Evolutionary conservation across 257 asterid genomes (phyloP).

Genomic region (Salvia splendens): DNA sequence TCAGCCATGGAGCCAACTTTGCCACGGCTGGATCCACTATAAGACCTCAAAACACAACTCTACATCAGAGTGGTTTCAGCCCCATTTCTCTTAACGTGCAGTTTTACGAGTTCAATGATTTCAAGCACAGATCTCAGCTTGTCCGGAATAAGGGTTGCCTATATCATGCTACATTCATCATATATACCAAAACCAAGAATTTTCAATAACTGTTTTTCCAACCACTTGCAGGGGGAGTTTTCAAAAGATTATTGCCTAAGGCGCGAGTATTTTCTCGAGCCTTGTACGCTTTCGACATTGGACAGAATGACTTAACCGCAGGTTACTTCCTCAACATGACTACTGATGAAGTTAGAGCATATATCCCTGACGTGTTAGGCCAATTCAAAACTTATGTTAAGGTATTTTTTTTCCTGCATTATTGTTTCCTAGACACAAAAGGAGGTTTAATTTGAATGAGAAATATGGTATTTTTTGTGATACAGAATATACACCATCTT

Average conservation of each 20-base stretch:
- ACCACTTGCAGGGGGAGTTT: constrained; percentile 50
- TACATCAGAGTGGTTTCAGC: constrained; percentile 76
- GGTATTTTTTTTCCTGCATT: constrained; percentile 41
- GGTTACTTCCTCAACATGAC: constrained; percentile 82
- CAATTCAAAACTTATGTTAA: constrained; percentile 65
- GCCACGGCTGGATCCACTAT: constrained; percentile 94
- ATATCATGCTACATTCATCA: not conserved
- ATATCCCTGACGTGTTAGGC: constrained; percentile 64
- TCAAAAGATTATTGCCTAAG: constrained; percentile 53
- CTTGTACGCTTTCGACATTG: constrained; percentile 83
- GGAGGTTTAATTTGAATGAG: no score
- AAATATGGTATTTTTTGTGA: not conserved
- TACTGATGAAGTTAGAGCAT: constrained; percentile 66
- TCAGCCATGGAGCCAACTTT: constrained; percentile 84
- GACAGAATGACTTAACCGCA: constrained; percentile 77
- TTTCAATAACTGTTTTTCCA: not conserved
- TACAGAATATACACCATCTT: constrained; percentile 50
- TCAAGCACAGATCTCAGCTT: constrained; percentile 59
- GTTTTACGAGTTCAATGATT: constrained; percentile 56
- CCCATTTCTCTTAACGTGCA: constrained; percentile 81
- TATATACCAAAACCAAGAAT: not conserved
- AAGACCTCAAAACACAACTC: constrained; percentile 77
- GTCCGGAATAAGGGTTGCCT: constrained; percentile 49
- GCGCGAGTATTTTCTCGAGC: constrained; percentile 49
- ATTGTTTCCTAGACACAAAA: not conserved